phyloP scores from a whole-genome alignment of 192 early-diverging fungal genomes.

The Mortierella alpina region DNA sequence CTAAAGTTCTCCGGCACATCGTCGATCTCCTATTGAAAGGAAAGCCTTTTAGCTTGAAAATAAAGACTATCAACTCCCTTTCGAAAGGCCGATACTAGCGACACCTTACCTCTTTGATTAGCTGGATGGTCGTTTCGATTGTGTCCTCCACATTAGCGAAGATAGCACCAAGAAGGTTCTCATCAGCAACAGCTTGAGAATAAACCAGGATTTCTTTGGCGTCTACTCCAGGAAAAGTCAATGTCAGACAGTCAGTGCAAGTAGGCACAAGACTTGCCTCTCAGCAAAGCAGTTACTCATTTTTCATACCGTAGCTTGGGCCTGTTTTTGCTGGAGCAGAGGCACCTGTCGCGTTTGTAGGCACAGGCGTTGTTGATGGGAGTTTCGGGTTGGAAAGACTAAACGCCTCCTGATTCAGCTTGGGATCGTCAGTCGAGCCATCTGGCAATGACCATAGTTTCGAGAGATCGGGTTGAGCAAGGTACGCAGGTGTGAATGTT shows the following conservation, averaged over 20 bases:
- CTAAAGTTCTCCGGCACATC: slow-evolving; percentile 60
- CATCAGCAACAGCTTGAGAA: slow-evolving; percentile 52
- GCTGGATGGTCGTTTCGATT: slow-evolving; percentile 49
- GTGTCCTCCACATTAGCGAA: slow-evolving; percentile 62
- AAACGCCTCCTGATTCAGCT: slow-evolving; percentile 51
- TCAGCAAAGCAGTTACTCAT: neutral
- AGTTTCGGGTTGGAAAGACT: slow-evolving; percentile 30
- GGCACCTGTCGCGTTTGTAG: slow-evolving; percentile 5
- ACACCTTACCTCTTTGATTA: slow-evolving; percentile 56
- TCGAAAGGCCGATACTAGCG: neutral
- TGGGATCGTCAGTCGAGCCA: slow-evolving; percentile 58
- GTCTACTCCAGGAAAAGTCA: neutral
- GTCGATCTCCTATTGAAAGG: slow-evolving; percentile 65
- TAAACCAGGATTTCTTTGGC: slow-evolving; percentile 73
- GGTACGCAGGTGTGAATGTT: slow-evolving; percentile 70
- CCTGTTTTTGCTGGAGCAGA: neutral
- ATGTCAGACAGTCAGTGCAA: too few species aligned
- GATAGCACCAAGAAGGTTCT: slow-evolving; percentile 68
- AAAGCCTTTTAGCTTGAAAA: neutral
- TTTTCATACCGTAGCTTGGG: too few species aligned
- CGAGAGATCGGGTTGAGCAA: slow-evolving; percentile 73
- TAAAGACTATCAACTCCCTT: neutral
- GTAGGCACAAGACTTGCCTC: too few species aligned
- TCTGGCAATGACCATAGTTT: slow-evolving; percentile 77
- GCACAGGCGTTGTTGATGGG: slow-evolving; percentile 12